Base-by-base conservation (phyloP, 805 yeast genomes). In the Ogataea philodendri region DNA sequence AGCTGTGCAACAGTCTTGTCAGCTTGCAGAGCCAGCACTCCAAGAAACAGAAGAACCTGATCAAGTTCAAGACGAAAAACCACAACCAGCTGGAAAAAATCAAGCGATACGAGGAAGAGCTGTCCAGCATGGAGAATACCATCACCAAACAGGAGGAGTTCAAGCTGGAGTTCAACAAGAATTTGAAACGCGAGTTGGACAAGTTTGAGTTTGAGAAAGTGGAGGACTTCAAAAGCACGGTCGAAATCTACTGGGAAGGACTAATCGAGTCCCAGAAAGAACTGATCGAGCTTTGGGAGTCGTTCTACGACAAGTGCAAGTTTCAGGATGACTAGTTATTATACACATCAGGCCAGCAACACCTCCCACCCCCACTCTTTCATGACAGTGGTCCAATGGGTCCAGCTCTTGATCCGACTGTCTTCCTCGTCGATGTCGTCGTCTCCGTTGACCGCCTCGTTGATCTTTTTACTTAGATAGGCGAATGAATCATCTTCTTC, bases 251-350 rank as follows among this genome's bases (percentile, higher is more conserved):
- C 52, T 73, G 94, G 55, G 97, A 93, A 59, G 78, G 93, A 34
- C 75, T 93, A 15, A 84, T 89, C 36, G 98, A 93, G 61, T 72
- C 88, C 20, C 98, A 93, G 61, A 93, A 93, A 63, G 96, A 88
- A 57, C 78, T 83, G 20, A 84, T 84, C 41, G 94, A 84, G 54
- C 59, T 81, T n/a, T 84, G 90, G 86, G 93, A 84, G 57, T 78
- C 88, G 0, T 93, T 90, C 55, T 88, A 87, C 54, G 85, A 81
- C 32, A 66, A 60, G 32, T 60, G 65, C 40, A 52, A 56, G 13
- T 60, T 62, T 42, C 54, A 55, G 28, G 37, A 36, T 23, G 28
- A 20, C 15, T 28, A 27, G 22, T 14, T 29, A 25, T 35, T 10
- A 27, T 34, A 22, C 29, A 30, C 21, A 8, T 55, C 45, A 74